phyloP scores from a whole-genome alignment of 306 rosid genomes.

The Begonia peltatifolia region DNA sequence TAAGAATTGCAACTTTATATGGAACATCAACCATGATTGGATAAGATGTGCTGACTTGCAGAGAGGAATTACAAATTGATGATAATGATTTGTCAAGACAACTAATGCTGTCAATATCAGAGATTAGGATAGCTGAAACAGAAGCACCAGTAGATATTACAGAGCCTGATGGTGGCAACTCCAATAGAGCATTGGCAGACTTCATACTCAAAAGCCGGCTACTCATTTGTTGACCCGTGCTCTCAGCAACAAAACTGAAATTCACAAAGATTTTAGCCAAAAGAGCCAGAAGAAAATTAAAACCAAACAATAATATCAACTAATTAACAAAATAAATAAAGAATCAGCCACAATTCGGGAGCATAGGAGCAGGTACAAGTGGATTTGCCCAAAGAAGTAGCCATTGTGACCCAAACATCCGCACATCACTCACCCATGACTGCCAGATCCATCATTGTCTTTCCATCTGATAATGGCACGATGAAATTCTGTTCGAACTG shows the following conservation, averaged over 20 bases:
- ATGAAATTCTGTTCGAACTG: conserved; percentile 65
- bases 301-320: conserved; percentile 1
- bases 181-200: conserved; percentile 84
- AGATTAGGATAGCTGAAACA: conserved; percentile 54
- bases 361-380: neutral
- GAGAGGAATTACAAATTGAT: conserved; percentile 16
- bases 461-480: conserved; percentile 60
- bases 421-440: conserved; percentile 57
- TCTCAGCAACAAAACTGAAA: conserved; percentile 77
- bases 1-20: conserved; percentile 63
- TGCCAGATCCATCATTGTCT: conserved; percentile 68
- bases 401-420: conserved; percentile 2
- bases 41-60: conserved; percentile 15
- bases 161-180: conserved; percentile 57
- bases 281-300: neutral
- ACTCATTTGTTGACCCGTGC: conserved; percentile 85
- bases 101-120: conserved; percentile 31
- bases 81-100: conserved; percentile 10
- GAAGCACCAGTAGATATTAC: conserved; percentile 47
- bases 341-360: neutral
- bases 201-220: conserved; percentile 78
- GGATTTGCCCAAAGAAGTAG: neutral
- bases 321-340: neutral
- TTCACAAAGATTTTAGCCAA: conserved; percentile 1
- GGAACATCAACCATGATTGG: conserved; percentile 21